Base-by-base conservation (phyloP, 495 filamentous ascomycete genomes). In the Neurospora sp. region DNA sequence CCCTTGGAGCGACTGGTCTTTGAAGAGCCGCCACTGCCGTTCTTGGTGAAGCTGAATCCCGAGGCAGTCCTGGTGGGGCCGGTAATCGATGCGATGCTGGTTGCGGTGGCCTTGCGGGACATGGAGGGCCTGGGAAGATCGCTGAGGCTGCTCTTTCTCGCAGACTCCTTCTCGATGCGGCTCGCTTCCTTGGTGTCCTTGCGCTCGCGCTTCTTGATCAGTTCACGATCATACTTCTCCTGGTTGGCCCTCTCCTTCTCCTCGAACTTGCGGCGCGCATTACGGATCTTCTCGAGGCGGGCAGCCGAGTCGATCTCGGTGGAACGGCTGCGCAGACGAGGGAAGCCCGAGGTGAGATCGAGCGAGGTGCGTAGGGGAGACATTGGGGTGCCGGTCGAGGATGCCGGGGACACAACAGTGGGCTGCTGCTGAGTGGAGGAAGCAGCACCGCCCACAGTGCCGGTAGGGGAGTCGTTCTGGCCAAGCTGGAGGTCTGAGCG, bases 171-270 rank as follows among this genome's bases (percentile, higher is more conserved):
- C 75, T 86, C 84, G 54, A 82, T 77, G 60, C 84, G 81, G 35
- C 73, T 78, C 23, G 84, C 84, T 49, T 83, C 81, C 80, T 85
- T 85, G 75, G 79, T 84, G 70, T 86, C 83, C 37, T 81, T 81
- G 39, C 84, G 83, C 75, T 87, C 84, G 11, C 85, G 83, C 72
- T 84, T 85, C 76, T 80, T 81, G 76, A 88, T 84, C 82, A 87
- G 82, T 72, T 87, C 86, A n/a, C 85, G 86, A 46, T 84, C 87
- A 70, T 85, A 85, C 76, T 86, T 87, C 74, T 89, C 87, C 62
- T 87, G 84, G 81, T 89, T 88, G 72, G 81, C 85, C 7, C 81
- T 80, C 77, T 89, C 86, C 72, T 83, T 86, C 79, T 85, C 83
- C 76, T 85, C 82, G 72, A 88, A 89, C 72, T 84, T 85, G 73